These are phyloP conservation scores for Leccinum longicurvipes DNA, from an alignment of 768 basidiomycete genomes.

Conservation along the genomic window DNA sequence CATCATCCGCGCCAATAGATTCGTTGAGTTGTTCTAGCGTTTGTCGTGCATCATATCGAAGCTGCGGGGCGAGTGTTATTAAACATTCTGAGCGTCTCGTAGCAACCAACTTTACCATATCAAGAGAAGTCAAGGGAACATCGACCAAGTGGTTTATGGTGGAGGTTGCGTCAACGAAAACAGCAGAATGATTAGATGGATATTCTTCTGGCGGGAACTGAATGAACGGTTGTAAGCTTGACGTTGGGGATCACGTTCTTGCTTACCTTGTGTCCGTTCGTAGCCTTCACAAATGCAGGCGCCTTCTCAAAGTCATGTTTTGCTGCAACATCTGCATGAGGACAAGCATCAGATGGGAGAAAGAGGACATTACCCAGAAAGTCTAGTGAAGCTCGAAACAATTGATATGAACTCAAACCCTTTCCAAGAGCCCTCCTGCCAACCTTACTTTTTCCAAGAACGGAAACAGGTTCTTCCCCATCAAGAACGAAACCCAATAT, in stretches of 20 bases:
- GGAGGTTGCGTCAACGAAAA: conserved; percentile 79
- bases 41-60: conserved; percentile 69
- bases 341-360: background rate
- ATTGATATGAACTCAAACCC: conserved; percentile 86
- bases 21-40: conserved; percentile 66
- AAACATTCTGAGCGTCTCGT: background rate
- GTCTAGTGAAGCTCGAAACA: conserved; percentile 82
- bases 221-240: background rate
- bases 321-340: conserved; percentile 41
- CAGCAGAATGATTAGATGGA: conserved; percentile 42
- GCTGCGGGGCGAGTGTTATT: conserved; percentile 40
- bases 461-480: conserved; percentile 56
- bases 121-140: conserved; percentile 73
- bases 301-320: conserved; percentile 63
- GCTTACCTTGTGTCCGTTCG: conserved; percentile 53
- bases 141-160: conserved; percentile 73
- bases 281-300: conserved; percentile 56
- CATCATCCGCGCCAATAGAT: conserved; percentile 46
- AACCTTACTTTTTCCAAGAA: conserved; percentile 20
- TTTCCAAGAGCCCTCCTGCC: conserved; percentile 62
- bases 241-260: background rate
- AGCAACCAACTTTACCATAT: conserved; percentile 51
- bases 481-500: conserved; percentile 57
- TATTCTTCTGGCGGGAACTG: conserved; percentile 65
- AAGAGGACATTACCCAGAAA: conserved; percentile 60